Conservation (phyloP, 2,329 filamentous ascomycete species). For the Alternaria incomplexa region DNA sequence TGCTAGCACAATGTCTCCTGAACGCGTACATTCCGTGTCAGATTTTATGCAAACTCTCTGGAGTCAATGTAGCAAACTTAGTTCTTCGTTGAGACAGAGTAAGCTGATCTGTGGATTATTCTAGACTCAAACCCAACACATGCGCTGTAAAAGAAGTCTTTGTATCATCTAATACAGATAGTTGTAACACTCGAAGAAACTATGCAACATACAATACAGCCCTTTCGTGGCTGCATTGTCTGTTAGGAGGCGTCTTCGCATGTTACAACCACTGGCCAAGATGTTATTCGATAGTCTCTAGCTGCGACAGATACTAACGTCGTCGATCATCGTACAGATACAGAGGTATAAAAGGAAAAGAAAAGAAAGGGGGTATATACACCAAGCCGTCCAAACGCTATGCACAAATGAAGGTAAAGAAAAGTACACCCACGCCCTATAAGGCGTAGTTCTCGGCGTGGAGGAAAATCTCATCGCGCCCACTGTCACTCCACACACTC, state of each 20-base stretch:
- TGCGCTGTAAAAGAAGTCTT: not conserved
- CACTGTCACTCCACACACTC: conserved; percentile 79
- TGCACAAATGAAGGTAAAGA: conserved; percentile 28
- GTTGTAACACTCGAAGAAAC: not conserved
- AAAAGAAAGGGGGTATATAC: conserved; percentile 27
- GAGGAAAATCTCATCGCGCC: conserved; percentile 87
- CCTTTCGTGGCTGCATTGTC: not conserved
- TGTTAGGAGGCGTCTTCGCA: not conserved
- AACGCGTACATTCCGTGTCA: not conserved
- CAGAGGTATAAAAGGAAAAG: conserved; percentile 13
- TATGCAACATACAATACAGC: not conserved
- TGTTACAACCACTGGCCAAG: not conserved
- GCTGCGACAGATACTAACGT: not conserved
- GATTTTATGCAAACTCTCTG: not conserved
- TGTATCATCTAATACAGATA: not conserved
- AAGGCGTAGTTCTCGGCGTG: conserved; percentile 96
- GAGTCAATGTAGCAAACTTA: not conserved
- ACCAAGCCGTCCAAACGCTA: conserved; percentile 30
- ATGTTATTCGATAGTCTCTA: not conserved
- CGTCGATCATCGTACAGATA: conserved; percentile 13
- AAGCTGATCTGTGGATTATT: not conserved
- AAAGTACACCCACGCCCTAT: conserved; percentile 50
- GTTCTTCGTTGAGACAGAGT: not conserved
- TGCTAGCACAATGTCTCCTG: not conserved
- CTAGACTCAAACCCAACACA: not conserved